Evolutionary conservation across 441 rosid species (phyloP).

Genomic region (Raphanus hybrid): DNA sequence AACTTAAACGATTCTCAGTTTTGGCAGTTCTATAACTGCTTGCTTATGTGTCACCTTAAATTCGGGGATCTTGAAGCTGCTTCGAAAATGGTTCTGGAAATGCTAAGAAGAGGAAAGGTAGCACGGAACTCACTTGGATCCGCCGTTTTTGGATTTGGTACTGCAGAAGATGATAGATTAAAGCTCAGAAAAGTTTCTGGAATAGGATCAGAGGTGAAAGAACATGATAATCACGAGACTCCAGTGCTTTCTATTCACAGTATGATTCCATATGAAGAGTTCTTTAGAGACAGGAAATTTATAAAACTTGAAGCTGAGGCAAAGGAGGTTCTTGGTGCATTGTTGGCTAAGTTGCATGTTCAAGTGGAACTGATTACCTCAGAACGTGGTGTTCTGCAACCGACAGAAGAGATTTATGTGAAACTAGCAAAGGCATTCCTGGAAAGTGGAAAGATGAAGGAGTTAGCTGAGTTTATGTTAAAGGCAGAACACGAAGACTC

Average conservation of each 20-base stretch:
- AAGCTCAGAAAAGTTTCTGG: conserved; percentile 35
- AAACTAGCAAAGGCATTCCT: conserved; percentile 79
- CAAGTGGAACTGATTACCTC: conserved; percentile 66
- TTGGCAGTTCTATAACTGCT: conserved; percentile 76
- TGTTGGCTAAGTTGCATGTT: conserved; percentile 59
- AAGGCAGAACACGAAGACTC: conserved; percentile 75
- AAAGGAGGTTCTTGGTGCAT: conserved; percentile 53
- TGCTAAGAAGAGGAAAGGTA: conserved; percentile 79
- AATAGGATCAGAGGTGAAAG: conserved; percentile 33
- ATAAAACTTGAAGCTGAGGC: conserved; percentile 67
- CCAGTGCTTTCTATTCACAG: conserved; percentile 20
- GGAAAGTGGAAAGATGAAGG: conserved; percentile 74
- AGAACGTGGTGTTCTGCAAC: conserved; percentile 78
- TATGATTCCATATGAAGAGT: conserved; percentile 59
- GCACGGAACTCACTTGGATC: conserved; percentile 77
- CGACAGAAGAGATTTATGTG: conserved; percentile 70
- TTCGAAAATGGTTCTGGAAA: conserved; percentile 79
- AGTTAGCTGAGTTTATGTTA: conserved; percentile 71
- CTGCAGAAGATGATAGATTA: conserved; percentile 37
- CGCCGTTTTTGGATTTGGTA: conserved; percentile 46
- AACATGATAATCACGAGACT: conserved; percentile 29
- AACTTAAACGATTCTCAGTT: conserved; percentile 68
- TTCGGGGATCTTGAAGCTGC: conserved; percentile 86
- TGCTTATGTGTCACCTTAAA: conserved; percentile 81
- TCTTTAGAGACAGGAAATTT: conserved; percentile 59